Conservation (phyloP, 164 flowering plant genomes). For the Nymphaea colorata region DNA sequence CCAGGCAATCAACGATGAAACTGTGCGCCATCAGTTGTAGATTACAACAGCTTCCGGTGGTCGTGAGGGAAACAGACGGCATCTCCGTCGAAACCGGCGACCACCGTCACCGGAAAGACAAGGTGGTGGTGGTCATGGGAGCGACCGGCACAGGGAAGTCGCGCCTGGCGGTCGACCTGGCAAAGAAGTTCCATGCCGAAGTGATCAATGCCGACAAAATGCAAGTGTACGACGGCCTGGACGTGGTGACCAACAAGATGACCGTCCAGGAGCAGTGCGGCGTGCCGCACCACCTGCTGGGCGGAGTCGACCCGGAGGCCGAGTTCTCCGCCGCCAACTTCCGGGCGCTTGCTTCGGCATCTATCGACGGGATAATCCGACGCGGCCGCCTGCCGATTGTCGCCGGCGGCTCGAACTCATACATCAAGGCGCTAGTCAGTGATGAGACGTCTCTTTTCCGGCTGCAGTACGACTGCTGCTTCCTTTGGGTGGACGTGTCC, state of each 20-base stretch:
- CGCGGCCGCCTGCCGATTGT: constrained; percentile 51
- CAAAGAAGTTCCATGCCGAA: constrained; percentile 50
- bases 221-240: constrained; percentile 65
- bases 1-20: no score
- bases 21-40: background rate
- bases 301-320: constrained; percentile 23
- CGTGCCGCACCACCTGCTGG: constrained; percentile 63
- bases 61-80: background rate
- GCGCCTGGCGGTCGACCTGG: constrained; percentile 63
- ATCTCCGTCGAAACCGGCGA: background rate
- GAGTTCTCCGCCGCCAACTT: constrained; percentile 51
- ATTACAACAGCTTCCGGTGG: background rate
- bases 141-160: constrained; percentile 92
- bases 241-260: constrained; percentile 76
- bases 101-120: constrained; percentile 24
- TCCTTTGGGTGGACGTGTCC: constrained; percentile 70
- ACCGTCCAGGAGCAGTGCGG: constrained; percentile 50
- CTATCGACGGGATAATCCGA: constrained; percentile 30
- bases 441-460: constrained; percentile 19
- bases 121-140: constrained; percentile 72
- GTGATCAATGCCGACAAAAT: constrained; percentile 80
- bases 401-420: constrained; percentile 87
- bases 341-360: constrained; percentile 18
- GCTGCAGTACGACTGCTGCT: constrained; percentile 46
- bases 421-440: constrained; percentile 45